Base-by-base conservation (phyloP, 2,329 filamentous ascomycete genomes). In the Dactylellina haptotyla region DNA sequence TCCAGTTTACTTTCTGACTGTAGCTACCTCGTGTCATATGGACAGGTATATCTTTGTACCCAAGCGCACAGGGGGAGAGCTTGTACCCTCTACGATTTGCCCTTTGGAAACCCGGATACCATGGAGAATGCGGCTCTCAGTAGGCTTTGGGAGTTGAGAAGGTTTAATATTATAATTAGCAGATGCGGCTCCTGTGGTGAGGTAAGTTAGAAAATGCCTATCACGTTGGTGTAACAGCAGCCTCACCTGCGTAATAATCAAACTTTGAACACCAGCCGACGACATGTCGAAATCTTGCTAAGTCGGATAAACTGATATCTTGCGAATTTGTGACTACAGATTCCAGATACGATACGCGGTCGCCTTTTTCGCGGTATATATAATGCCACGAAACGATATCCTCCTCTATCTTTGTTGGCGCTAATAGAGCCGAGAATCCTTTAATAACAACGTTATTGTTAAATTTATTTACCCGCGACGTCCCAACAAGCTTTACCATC, bases 361-460 rank as follows among this genome's bases (percentile, higher is more conserved):
- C 41, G 1, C 53, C 46, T 6, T 61, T 46, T 8, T 67, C 5
- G 10, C 59, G 45, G 10, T 39, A 59, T 51, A 76, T 12, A 6
- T 76, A 59, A 56, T 78, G 77, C 78, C 77, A 79, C 1, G 74
- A 16, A 1, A 77, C 2, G 3, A 65, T 41, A 14, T 75, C 50
- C 23, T 43, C 73, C 2, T 9, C 20, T n/a, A 23, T 45, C 48
- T 59, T 58, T 5, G 54, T 75, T 9, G 71, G 57, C 3, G 76
- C 39, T n/a, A 78, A 50, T 51, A 76, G 57, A 0, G 62, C 65
- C 0, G 63, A 74, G 30, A 75, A 75, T 1, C 77, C 75, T 46
- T 78, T 78, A 3, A 79, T 25, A 25, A 76, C 45, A 0, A 76
- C 1, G 1, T 63, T 73, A 1, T 62, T 69, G n/a, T 75, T 48